Percentiles rank a stretch among this genome's conserved stretches.
Evolutionary conservation across 345 rosid genomes (phyloP).

Genomic region (Rhodamnia argentea): DNA sequence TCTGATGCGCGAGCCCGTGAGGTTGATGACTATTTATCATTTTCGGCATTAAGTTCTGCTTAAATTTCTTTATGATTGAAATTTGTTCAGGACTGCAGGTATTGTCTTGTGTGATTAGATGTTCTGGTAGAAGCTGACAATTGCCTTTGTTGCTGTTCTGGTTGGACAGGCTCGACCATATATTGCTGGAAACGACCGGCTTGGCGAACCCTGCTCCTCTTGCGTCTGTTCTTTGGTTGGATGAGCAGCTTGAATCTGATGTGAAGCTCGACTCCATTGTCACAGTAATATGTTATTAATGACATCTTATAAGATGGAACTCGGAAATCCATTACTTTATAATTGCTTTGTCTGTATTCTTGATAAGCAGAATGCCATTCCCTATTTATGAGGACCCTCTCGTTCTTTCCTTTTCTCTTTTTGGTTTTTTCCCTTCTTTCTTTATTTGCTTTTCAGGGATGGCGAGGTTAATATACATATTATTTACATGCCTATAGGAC

Average conservation of each 20-base stretch:
- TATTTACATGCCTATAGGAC: neutral
- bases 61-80: neutral
- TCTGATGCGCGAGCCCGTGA: neutral
- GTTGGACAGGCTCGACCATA: slow-evolving; percentile 69
- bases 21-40: neutral
- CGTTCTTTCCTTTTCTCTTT: neutral
- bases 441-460: neutral
- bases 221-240: slow-evolving; percentile 95
- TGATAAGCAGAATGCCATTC: neutral
- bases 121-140: neutral
- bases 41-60: neutral
- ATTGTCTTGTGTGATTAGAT: neutral
- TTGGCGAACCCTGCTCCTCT: slow-evolving; percentile 93
- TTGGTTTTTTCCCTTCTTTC: neutral
- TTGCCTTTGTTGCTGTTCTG: neutral
- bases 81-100: neutral
- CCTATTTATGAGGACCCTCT: neutral
- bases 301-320: neutral
- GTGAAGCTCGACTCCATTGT: slow-evolving; percentile 90
- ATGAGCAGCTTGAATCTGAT: slow-evolving; percentile 81
- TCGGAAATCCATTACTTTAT: neutral
- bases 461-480: neutral
- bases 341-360: neutral
- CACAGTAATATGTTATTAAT: slow-evolving; percentile 33
- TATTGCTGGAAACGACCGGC: slow-evolving; percentile 96